Conservation (phyloP, 495 filamentous ascomycete genomes). For the Hypoxylon crocopeplum region DNA sequence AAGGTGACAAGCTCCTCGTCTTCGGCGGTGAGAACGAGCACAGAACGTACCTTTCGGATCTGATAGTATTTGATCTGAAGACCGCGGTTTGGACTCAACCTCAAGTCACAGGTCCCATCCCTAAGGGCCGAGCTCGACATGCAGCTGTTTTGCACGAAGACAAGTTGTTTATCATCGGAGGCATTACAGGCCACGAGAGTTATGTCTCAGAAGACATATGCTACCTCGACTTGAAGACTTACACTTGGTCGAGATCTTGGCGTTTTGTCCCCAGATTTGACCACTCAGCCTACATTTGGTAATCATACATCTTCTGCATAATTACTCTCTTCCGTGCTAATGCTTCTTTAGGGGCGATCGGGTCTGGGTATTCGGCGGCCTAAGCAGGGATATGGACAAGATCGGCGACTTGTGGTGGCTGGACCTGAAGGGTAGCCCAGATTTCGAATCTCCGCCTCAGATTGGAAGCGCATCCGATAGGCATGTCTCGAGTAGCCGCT, state of each 20-base stretch:
- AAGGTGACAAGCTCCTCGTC: conserved; percentile 90
- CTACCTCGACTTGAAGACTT: conserved; percentile 95
- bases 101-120: conserved; percentile 78
- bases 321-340: conserved; percentile 4
- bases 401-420: conserved; percentile 96
- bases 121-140: conserved; percentile 89
- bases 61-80: conserved; percentile 93
- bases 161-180: conserved; percentile 92
- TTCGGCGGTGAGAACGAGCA: conserved; percentile 99
- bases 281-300: conserved; percentile 89
- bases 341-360: conserved; percentile 61
- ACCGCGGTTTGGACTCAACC: conserved; percentile 95
- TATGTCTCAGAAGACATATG: conserved; percentile 92
- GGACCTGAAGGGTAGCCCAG: conserved; percentile 87
- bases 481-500: conserved; percentile 41
- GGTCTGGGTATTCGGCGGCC: conserved; percentile 96
- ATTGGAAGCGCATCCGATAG: conserved; percentile 68
- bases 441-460: conserved; percentile 76
- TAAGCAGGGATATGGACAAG: conserved; percentile 94
- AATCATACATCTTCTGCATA: neutral
- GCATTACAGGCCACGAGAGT: conserved; percentile 85
- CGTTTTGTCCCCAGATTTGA: conserved; percentile 93
- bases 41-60: conserved; percentile 89
- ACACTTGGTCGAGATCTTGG: conserved; percentile 97
- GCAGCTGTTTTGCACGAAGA: conserved; percentile 94